Percentiles rank a stretch among this genome's conserved stretches.
Conservation (phyloP, 2,329 filamentous ascomycete species). For the Cladorrhinum sp. region DNA sequence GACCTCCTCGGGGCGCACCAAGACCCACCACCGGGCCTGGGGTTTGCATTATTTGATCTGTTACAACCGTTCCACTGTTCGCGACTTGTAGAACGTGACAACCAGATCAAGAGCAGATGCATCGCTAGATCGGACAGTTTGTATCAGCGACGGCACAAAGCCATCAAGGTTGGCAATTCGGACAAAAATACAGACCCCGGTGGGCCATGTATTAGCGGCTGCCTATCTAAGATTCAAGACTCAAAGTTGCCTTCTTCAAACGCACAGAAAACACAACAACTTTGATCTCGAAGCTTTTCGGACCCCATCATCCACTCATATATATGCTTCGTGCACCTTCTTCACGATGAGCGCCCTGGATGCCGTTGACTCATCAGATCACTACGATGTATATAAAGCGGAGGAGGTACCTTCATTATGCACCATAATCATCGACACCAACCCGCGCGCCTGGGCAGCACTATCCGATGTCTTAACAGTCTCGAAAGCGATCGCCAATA, state of each 20-base stretch:
- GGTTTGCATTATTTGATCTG: not conserved
- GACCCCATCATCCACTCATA: not conserved
- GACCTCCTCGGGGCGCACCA: too few species aligned
- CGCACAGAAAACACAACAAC: not conserved
- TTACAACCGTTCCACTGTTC: not conserved
- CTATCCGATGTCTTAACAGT: conserved; percentile 73
- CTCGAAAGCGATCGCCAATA: conserved; percentile 77
- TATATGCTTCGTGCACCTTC: not conserved
- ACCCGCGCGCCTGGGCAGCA: conserved; percentile 84
- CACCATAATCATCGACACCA: conserved; percentile 90
- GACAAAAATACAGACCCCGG: not conserved
- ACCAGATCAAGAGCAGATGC: not conserved
- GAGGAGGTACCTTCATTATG: conserved; percentile 75
- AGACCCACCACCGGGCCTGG: too few species aligned
- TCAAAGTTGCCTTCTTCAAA: not conserved
- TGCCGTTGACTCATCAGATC: conserved; percentile 56
- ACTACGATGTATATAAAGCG: conserved; percentile 54
- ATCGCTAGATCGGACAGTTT: not conserved
- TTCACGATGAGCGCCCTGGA: conserved; percentile 45
- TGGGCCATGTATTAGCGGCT: not conserved
- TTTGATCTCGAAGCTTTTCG: not conserved
- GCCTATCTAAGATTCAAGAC: not conserved
- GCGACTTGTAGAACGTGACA: not conserved
- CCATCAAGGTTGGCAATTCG: not conserved
- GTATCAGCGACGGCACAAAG: not conserved